These are phyloP conservation scores for Yarrowia bubula DNA, from an alignment of 805 yeast genomes.

Conservation along the genomic window DNA sequence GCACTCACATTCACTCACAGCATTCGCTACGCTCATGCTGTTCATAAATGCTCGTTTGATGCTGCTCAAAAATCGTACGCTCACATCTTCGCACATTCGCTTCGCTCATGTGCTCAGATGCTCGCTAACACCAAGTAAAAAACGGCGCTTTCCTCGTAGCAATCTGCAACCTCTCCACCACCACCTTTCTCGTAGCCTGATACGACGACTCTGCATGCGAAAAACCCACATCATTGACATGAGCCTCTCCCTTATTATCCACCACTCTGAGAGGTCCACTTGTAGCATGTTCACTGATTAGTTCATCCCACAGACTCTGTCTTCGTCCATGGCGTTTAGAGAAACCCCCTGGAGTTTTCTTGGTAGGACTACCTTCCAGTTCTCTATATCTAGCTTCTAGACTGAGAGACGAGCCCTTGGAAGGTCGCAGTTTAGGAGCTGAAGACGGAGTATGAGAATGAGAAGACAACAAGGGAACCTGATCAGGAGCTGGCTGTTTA, in stretches of 20 bases:
- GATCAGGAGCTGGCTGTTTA: background rate
- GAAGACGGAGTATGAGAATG: background rate
- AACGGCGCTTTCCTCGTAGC: conserved; percentile 59
- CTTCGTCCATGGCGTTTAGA: conserved; percentile 26
- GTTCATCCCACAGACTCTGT: conserved; percentile 27
- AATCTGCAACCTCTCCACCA: conserved; percentile 59
- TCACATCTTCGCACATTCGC: no score
- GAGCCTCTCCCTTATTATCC: background rate
- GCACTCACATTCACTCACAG: no score
- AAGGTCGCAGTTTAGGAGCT: background rate
- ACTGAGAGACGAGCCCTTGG: conserved; percentile 1
- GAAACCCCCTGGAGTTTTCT: background rate
- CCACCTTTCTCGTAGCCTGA: conserved; percentile 46
- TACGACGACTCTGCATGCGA: conserved; percentile 32
- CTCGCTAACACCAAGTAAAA: conserved; percentile 59
- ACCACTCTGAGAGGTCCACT: background rate
- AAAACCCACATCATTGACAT: conserved; percentile 34
- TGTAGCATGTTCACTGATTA: conserved; percentile 28
- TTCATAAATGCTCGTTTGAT: no score
- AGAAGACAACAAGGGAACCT: background rate
- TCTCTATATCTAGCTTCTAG: conserved; percentile 12
- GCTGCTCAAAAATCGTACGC: no score
- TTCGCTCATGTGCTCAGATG: no score
- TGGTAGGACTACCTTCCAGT: background rate
- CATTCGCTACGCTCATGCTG: no score